Percentiles rank a stretch among this genome's conserved stretches.
Evolutionary conservation across 2,329 filamentous ascomycete genomes (phyloP).

Genomic region (Phialocephala sp.): DNA sequence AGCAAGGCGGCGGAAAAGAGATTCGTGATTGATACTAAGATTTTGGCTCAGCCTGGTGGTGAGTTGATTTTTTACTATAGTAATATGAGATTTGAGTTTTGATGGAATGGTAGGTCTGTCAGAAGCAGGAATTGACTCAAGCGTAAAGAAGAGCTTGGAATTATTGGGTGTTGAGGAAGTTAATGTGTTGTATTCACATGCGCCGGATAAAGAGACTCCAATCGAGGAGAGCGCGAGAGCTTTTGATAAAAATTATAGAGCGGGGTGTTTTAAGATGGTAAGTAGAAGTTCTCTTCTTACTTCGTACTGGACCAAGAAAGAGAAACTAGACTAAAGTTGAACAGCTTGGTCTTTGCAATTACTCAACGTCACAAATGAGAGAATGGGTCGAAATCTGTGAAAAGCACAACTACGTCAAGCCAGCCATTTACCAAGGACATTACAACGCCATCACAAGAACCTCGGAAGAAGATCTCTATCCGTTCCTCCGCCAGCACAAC

Average conservation of each 20-base stretch:
- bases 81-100: neutral
- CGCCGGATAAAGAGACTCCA: constrained; percentile 66
- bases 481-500: constrained; percentile 73
- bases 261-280: constrained; percentile 21
- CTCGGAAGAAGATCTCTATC: constrained; percentile 75
- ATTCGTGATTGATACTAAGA: constrained; percentile 26
- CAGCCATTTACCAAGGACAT: constrained; percentile 85
- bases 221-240: constrained; percentile 69
- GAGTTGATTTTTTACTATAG: neutral
- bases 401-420: constrained; percentile 76
- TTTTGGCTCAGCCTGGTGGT: constrained; percentile 10
- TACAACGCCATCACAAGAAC: constrained; percentile 79
- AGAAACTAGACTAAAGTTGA: neutral
- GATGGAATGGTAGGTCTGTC: neutral
- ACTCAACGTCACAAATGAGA: constrained; percentile 81
- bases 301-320: neutral
- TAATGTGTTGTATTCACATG: constrained; percentile 80
- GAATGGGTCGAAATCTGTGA: constrained; percentile 80
- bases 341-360: constrained; percentile 78
- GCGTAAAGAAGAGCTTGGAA: constrained; percentile 23
- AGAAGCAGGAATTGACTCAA: constrained; percentile 17
- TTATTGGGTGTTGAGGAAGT: constrained; percentile 48
- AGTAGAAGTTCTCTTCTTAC: neutral
- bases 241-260: constrained; percentile 21
- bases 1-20: constrained; percentile 15